Base-by-base conservation (phyloP, 106 monocot genomes). In the Narthecium ossifragum region DNA sequence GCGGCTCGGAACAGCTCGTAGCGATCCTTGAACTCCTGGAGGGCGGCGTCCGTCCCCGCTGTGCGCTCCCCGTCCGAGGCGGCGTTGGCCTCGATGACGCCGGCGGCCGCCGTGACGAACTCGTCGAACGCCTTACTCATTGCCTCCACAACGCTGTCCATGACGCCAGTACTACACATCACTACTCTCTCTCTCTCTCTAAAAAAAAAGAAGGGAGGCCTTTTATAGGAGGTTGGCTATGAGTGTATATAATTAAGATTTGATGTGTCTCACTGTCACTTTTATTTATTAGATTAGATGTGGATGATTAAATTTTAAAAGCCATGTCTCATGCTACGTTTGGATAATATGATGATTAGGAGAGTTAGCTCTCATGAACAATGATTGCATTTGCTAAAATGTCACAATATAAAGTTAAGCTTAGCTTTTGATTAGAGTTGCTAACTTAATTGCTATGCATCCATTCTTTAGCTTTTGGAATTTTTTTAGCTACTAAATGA, bases 211-310 rank as follows among this genome's bases (percentile, higher is more conserved):
- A n/a, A n/a, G n/a, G n/a, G n/a, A 46, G 46, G 17, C 13, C 8
- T 46, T 46, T 46, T 46, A 65, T 39, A 24, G 53, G 39, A 55
- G 27, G 39, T 65, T 5, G 36, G 36, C n/a, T n/a, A 36, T 6
- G 36, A 5, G 10, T 8, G 3, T 46, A 46, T 46, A 8, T 10
- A 46, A 3, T 3, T 8, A 46, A 8, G 11, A 8, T 22, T 20
- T 8, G 17, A 4, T 49, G 9, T 20, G 21, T 20, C 1, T 49
- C 23, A 3, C 5, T 22, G 18, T 20, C 20, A n/a, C 6, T 47
- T n/a, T 6, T 47, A 20, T 6, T 6, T n/a, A 47, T 47, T 17
- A 47, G 18, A 17, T 1, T 1, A 47, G 0, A n/a, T 47, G 17
- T n/a, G 6, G 47, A 6, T 47, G 6, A 47, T 47, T 14, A 6